Evolutionary conservation across 306 rosid genomes (phyloP), one percentile per base, ranked within the genome.

Genomic region (Cucumis hystrix): DNA sequence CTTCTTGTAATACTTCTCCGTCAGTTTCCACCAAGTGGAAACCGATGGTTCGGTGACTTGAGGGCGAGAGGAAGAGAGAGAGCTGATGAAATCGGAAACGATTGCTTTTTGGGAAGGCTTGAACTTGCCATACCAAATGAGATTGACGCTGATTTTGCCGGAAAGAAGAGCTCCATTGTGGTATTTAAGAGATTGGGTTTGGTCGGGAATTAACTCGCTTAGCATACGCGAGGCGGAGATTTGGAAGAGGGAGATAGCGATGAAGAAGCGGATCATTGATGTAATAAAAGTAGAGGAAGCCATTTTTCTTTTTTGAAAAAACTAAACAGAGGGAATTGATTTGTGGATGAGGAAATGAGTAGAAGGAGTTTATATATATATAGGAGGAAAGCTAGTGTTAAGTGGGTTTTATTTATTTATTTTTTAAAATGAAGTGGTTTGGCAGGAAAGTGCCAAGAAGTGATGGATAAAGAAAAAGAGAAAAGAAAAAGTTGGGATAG

Each of bases 121-220:
- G 69, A 93, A 93, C 3, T 87, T 77, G 1, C 98, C 98, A 60
- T 93, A 93, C 98, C 98, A 93, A 4, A 93, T 86, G 20, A 89
- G 96, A 23, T 88, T 93, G 0, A 93, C 68, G 4, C 91, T 30
- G 79, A 93, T 93, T 84, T 88, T 89, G 25, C 98, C 98, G 7
- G 88, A 89, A 0, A 93, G 97, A 1, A 93, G 82, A 67, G 95
- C 89, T 23, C 98, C 98, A 11, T 91, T 83, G 80, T 93, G 98
- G 92, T 93, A 93, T n/a, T 83, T 90, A 13, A 93, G 82, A 0
- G 85, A 74, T 82, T 84, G 94, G 65, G 92, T 45, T 37, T 83
- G 88, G 79, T 88, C 93, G 72, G 84, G 88, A 12, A 85, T 89
- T 16, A 86, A 76, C 64, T 85, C 89, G 2, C 30, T 78, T 5